Conservation (phyloP, 345 rosid species). For the Eucalyptus caleyi region DNA sequence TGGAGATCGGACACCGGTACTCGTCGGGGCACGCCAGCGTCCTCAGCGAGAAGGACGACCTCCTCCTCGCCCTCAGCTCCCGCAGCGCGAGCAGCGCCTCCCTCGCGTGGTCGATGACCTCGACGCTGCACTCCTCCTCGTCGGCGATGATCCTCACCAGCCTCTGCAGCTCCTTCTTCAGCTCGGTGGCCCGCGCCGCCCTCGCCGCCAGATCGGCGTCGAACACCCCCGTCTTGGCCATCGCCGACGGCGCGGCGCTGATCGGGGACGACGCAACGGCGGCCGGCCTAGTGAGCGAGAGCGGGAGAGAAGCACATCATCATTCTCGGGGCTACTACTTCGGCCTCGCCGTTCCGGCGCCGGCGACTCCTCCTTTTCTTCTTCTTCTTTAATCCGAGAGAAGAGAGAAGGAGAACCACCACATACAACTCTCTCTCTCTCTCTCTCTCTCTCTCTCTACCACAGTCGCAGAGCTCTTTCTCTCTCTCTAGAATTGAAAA, state of each 20-base stretch:
- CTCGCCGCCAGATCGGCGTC: conserved; percentile 56
- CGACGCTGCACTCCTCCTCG: conserved; percentile 45
- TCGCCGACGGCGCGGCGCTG: conserved; percentile 1
- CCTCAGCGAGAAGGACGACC: conserved; percentile 18
- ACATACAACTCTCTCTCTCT: background rate
- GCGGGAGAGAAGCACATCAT: background rate
- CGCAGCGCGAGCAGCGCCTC: conserved; percentile 40
- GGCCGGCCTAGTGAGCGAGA: background rate
- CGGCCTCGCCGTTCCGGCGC: background rate
- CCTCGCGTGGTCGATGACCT: conserved; percentile 56
- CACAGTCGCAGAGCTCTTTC: background rate
- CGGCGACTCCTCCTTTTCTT: background rate
- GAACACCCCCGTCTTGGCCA: conserved; percentile 57
- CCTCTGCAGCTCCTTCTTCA: conserved; percentile 63
- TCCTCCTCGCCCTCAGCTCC: conserved; percentile 40
- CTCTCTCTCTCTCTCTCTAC: background rate
- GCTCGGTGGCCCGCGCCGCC: conserved; percentile 40
- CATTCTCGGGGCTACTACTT: background rate
- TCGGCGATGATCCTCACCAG: conserved; percentile 52
- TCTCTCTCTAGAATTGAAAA: background rate
- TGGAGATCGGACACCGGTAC: conserved; percentile 78
- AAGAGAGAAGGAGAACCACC: background rate
- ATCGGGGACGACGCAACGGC: background rate
- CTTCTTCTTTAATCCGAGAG: background rate
- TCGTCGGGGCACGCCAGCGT: conserved; percentile 59